phyloP scores from a whole-genome alignment of 805 yeast species.

The Zygosaccharomyces bisporus region DNA sequence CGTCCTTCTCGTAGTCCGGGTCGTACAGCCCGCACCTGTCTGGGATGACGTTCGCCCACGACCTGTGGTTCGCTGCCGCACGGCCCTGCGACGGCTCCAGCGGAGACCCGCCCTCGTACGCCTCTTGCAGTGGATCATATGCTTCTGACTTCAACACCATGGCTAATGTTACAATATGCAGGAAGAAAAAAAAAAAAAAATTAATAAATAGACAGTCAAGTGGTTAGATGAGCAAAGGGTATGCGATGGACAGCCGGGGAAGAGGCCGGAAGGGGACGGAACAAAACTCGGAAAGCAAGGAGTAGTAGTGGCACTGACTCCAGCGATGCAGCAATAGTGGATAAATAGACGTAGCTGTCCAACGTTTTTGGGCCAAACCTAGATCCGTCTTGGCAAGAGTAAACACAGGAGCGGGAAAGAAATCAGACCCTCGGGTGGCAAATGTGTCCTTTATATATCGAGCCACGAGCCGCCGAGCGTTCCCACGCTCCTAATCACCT shows the following conservation, averaged over 20 bases:
- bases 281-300: neutral
- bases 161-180: slow-evolving; percentile 1
- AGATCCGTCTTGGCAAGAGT: neutral
- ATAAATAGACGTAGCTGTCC: neutral
- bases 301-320: neutral
- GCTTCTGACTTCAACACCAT: slow-evolving; percentile 24
- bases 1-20: slow-evolving; percentile 92
- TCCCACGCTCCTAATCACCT: slow-evolving; percentile 2
- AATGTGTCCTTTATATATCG: slow-evolving; percentile 2
- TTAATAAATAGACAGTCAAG: slow-evolving; percentile 7
- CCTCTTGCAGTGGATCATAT: slow-evolving; percentile 29
- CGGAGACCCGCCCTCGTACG: slow-evolving; percentile 32
- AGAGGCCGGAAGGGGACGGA: neutral
- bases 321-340: neutral
- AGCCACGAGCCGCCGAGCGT: slow-evolving; percentile 4
- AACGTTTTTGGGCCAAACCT: neutral
- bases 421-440: neutral
- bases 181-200: neutral
- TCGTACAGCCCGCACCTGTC: slow-evolving; percentile 84
- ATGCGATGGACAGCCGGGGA: too few species aligned
- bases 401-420: neutral
- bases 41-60: slow-evolving; percentile 93
- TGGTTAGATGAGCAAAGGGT: neutral
- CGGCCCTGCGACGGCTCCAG: slow-evolving; percentile 15
- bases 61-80: slow-evolving; percentile 58